Evolutionary conservation across 331 rosid genomes (phyloP).

Genomic region (Cydonia oblonga): DNA sequence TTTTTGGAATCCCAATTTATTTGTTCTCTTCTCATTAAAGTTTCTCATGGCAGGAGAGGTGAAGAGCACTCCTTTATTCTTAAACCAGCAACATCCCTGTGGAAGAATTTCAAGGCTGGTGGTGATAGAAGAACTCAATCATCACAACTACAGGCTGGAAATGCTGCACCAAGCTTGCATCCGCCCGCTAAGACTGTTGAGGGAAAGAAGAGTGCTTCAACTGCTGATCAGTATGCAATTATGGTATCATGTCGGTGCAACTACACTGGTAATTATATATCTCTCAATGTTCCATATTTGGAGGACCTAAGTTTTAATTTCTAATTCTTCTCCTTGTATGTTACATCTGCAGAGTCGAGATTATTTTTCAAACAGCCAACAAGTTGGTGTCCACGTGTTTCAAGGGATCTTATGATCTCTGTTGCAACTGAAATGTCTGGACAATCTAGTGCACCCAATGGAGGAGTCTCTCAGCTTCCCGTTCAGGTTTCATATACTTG

Average conservation of each 20-base stretch:
- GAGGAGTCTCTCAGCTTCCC: conserved; percentile 56
- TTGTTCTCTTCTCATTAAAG: conserved; percentile 20
- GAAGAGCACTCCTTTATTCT: conserved; percentile 94
- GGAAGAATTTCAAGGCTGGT: conserved; percentile 42
- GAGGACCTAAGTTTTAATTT: conserved; percentile 9
- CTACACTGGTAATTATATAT: conserved; percentile 46
- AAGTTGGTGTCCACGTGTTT: conserved; percentile 62
- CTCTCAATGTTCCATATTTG: conserved; percentile 4
- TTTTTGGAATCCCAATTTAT: background rate
- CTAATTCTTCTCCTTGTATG: conserved; percentile 1
- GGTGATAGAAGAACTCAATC: conserved; percentile 42
- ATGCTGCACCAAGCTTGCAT: conserved; percentile 32
- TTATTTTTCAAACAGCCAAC: conserved; percentile 86
- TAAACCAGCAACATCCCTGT: conserved; percentile 54
- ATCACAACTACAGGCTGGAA: conserved; percentile 36
- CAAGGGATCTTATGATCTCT: conserved; percentile 81
- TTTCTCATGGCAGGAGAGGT: conserved; percentile 62
- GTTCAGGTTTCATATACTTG: conserved; percentile 48
- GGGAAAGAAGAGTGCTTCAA: conserved; percentile 29
- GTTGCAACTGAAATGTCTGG: conserved; percentile 60
- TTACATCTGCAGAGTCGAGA: conserved; percentile 49
- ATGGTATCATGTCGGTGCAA: conserved; percentile 92
- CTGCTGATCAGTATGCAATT: conserved; percentile 61
- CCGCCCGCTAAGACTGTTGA: conserved; percentile 33
- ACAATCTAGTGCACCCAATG: conserved; percentile 33